Evolutionary conservation across 73 alveolate species (phyloP).

Genomic region (Paramecium octaurelia): DNA sequence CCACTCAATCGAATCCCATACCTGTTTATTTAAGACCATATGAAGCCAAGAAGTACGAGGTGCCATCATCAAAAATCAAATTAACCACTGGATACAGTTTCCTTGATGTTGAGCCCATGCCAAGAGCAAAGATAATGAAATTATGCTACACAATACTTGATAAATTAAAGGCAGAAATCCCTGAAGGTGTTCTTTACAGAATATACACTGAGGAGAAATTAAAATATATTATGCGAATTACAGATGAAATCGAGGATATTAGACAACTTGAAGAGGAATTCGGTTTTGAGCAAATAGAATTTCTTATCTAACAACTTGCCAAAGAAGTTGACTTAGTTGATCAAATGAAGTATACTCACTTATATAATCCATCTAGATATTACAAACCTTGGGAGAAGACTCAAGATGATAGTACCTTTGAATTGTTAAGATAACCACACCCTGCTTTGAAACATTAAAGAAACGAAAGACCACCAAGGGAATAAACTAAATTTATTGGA

Average conservation of each 20-base stretch:
- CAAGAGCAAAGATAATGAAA: conserved; percentile 63
- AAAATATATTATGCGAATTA: conserved; percentile 56
- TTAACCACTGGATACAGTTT: conserved; percentile 52
- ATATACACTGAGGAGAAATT: conserved; percentile 61
- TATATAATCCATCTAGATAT: background rate
- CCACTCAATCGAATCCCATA: background rate
- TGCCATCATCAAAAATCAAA: conserved; percentile 42
- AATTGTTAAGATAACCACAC: background rate
- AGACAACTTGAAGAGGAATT: conserved; percentile 58
- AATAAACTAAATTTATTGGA: conserved; percentile 49
- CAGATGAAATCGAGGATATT: conserved; percentile 61
- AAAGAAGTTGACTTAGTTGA: conserved; percentile 57
- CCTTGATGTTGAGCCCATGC: conserved; percentile 66
- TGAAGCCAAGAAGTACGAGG: conserved; percentile 59
- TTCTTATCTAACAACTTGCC: conserved; percentile 20
- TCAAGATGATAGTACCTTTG: conserved; percentile 37
- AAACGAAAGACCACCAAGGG: conserved; percentile 48
- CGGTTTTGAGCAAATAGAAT: conserved; percentile 52
- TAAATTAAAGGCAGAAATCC: conserved; percentile 48
- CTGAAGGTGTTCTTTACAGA: conserved; percentile 57
- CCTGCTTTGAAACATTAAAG: conserved; percentile 34
- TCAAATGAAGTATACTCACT: conserved; percentile 37
- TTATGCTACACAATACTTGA: conserved; percentile 46
- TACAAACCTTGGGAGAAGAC: conserved; percentile 57
- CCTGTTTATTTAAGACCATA: conserved; percentile 60